These are phyloP conservation scores for Scedosporium dehoogii DNA, from an alignment of 2,329 filamentous ascomycete species.

Conservation along the genomic window DNA sequence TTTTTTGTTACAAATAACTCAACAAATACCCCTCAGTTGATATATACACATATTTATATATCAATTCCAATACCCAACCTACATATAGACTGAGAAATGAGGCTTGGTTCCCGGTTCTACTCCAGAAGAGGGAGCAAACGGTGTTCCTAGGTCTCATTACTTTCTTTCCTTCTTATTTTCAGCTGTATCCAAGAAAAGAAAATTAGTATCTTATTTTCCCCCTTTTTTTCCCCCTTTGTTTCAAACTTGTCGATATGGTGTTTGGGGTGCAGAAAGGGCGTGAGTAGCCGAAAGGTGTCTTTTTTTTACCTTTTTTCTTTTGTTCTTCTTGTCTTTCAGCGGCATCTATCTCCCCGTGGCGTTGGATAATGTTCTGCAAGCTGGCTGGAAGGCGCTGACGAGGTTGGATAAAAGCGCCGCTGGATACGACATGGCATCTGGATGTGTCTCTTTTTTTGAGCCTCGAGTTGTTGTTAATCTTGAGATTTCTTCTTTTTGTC, in stretches of 20 bases:
- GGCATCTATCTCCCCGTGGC: too few species aligned
- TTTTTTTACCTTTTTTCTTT: neutral
- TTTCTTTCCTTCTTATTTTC: neutral
- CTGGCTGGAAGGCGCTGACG: too few species aligned
- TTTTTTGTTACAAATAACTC: neutral
- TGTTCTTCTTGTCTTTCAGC: too few species aligned
- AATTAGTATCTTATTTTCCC: neutral
- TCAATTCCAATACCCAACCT: neutral
- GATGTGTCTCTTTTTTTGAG: neutral
- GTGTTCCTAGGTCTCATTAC: neutral
- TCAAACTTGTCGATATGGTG: neutral
- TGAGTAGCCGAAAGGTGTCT: neutral
- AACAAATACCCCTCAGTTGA: neutral
- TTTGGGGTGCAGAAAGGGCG: neutral
- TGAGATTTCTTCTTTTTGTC: too few species aligned
- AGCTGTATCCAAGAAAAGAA: too few species aligned
- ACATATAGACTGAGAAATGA: slow-evolving; percentile 1
- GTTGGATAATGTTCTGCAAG: too few species aligned
- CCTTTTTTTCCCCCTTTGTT: neutral
- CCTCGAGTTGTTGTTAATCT: neutral
- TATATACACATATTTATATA: neutral
- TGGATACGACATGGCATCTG: neutral
- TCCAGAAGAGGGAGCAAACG: neutral
- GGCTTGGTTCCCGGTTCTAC: neutral
- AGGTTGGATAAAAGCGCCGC: too few species aligned